Conservation (phyloP, 441 rosid genomes). For the Caryocar brasiliense region DNA sequence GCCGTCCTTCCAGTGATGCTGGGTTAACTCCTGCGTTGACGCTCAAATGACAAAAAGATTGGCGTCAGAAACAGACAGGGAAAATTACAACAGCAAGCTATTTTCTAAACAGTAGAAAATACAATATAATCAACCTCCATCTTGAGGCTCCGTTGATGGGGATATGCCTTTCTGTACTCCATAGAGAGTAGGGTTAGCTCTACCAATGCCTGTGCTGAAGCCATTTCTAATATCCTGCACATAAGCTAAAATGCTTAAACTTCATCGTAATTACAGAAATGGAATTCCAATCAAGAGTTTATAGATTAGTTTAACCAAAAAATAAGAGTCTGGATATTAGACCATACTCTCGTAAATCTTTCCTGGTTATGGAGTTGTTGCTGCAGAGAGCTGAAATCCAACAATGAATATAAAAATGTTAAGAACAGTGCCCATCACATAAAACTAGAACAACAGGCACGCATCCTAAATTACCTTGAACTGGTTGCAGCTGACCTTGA, state of each 20-base stretch:
- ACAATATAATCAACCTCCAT: constrained; percentile 9
- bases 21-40: constrained; percentile 3
- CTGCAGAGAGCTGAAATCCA: constrained; percentile 20
- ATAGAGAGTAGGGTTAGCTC: background rate
- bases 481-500: background rate
- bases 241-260: background rate
- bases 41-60: constrained; percentile 3
- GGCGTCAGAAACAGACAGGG: background rate
- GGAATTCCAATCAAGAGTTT: too few species aligned
- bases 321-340: background rate
- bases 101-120: background rate
- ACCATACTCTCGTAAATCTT: constrained; percentile 5
- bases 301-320: background rate
- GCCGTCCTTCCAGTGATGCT: background rate
- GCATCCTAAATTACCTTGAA: constrained; percentile 13
- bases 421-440: too few species aligned
- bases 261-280: background rate
- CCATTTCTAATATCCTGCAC: constrained; percentile 9
- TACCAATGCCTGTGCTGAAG: background rate
- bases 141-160: constrained; percentile 6
- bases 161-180: constrained; percentile 4
- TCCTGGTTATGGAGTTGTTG: constrained; percentile 1
- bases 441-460: background rate
- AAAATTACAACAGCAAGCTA: background rate
- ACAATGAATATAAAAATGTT: background rate